Conservation (phyloP, 345 rosid genomes). For the Barbarea vulgaris region DNA sequence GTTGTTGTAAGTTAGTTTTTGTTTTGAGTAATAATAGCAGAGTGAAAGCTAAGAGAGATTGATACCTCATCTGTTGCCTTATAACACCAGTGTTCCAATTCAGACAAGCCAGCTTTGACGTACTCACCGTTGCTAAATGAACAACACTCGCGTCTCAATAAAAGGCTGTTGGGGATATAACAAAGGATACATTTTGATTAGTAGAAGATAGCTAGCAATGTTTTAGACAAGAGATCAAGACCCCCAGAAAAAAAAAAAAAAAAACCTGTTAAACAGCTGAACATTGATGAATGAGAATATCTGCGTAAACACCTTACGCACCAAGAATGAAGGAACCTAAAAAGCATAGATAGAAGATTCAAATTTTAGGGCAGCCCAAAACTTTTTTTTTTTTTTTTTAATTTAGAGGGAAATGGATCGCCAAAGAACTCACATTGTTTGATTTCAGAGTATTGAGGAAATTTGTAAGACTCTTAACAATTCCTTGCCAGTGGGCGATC, state of each 20-base stretch:
- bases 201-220: neutral
- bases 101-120: slow-evolving; percentile 89
- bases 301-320: slow-evolving; percentile 91
- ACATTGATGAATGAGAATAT: slow-evolving; percentile 97
- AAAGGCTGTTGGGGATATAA: slow-evolving; percentile 52
- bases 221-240: neutral
- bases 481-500: slow-evolving; percentile 98
- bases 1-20: neutral
- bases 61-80: slow-evolving; percentile 95
- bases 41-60: neutral
- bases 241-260: no score
- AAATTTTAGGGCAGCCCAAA: neutral
- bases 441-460: slow-evolving; percentile 74
- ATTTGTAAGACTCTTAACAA: slow-evolving; percentile 90
- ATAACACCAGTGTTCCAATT: slow-evolving; percentile 94
- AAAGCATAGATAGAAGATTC: neutral
- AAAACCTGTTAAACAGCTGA: slow-evolving; percentile 94
- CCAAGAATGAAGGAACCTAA: slow-evolving; percentile 94
- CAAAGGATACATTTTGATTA: neutral
- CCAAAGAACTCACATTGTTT: slow-evolving; percentile 54
- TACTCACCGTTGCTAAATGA: slow-evolving; percentile 97
- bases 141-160: slow-evolving; percentile 89
- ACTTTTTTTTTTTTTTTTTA: no score
- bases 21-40: neutral
- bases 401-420: neutral